phyloP scores from a whole-genome alignment of 805 yeast species.

The Cyberlindnera galapagoensis region DNA sequence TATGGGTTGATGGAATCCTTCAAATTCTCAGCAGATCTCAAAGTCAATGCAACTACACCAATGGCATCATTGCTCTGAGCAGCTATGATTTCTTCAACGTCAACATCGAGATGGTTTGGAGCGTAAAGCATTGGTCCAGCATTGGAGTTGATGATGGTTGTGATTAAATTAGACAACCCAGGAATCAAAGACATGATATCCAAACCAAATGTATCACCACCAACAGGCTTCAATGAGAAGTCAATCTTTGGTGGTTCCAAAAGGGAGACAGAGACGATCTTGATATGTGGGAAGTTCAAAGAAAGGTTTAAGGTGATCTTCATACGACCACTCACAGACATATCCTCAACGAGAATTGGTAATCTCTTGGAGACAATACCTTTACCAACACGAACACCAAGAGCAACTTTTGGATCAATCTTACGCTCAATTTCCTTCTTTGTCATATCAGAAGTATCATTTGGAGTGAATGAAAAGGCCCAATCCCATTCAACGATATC shows the following conservation, averaged over 20 bases:
- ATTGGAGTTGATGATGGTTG: slow-evolving; percentile 58
- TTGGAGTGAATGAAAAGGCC: slow-evolving; percentile 76
- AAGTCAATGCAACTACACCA: slow-evolving; percentile 62
- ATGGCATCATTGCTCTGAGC: slow-evolving; percentile 58
- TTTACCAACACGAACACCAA: slow-evolving; percentile 77
- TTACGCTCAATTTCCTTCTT: slow-evolving; percentile 63
- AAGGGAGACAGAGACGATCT: slow-evolving; percentile 61
- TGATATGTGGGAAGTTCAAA: slow-evolving; percentile 71
- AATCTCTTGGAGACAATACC: slow-evolving; percentile 69
- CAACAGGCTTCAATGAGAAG: slow-evolving; percentile 77
- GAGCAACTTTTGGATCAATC: slow-evolving; percentile 72
- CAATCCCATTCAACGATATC: slow-evolving; percentile 77
- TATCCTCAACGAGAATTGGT: slow-evolving; percentile 76
- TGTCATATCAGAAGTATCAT: slow-evolving; percentile 80
- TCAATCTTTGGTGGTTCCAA: slow-evolving; percentile 76
- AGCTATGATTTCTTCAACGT: slow-evolving; percentile 66
- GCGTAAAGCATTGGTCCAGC: slow-evolving; percentile 77
- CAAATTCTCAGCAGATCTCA: slow-evolving; percentile 46
- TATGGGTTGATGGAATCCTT: slow-evolving; percentile 55
- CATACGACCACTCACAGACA: slow-evolving; percentile 69
- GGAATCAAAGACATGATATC: slow-evolving; percentile 83
- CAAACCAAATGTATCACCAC: slow-evolving; percentile 82
- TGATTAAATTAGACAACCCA: slow-evolving; percentile 69
- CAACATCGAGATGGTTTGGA: slow-evolving; percentile 71
- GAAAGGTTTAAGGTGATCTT: slow-evolving; percentile 56